These are phyloP conservation scores for Lepidopterella palustris DNA, from an alignment of 495 filamentous ascomycete genomes.

Conservation along the genomic window DNA sequence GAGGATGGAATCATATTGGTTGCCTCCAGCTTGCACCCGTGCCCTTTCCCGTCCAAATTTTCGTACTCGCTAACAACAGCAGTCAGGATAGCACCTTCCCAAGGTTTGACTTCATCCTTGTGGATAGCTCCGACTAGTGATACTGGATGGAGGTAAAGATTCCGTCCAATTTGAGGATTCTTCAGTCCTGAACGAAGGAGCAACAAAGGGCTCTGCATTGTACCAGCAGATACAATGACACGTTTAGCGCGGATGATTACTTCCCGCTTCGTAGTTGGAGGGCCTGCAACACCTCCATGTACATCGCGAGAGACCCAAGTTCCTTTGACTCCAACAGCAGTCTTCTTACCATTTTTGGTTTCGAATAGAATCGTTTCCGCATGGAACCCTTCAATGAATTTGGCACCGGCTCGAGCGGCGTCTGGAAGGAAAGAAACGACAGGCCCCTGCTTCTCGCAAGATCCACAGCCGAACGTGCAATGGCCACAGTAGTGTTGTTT, in stretches of 20 bases:
- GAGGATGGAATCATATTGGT: constrained; percentile 59
- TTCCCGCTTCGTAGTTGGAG: constrained; percentile 44
- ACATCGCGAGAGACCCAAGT: constrained; percentile 66
- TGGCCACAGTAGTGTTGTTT: constrained; percentile 69
- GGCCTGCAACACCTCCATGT: constrained; percentile 49
- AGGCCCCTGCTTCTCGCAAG: constrained; percentile 69
- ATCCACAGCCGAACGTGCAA: constrained; percentile 70
- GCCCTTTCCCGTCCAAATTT: constrained; percentile 71
- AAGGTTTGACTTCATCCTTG: constrained; percentile 59
- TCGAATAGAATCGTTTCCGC: constrained; percentile 64
- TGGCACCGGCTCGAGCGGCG: constrained; percentile 64
- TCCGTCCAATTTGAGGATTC: constrained; percentile 77
- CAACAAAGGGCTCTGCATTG: constrained; percentile 67
- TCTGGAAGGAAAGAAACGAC: constrained; percentile 71
- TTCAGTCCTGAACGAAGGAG: constrained; percentile 65
- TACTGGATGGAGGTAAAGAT: constrained; percentile 77
- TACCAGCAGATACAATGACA: constrained; percentile 69
- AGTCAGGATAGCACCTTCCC: constrained; percentile 77
- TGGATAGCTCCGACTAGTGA: constrained; percentile 54
- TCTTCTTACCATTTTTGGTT: constrained; percentile 46
- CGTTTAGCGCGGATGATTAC: constrained; percentile 73
- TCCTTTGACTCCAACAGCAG: constrained; percentile 62
- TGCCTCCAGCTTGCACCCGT: constrained; percentile 76
- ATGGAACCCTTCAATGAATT: constrained; percentile 72
- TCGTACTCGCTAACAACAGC: constrained; percentile 70